Base-by-base conservation (phyloP, 805 yeast species). In the Vanderwaltozyma tropicalis region DNA sequence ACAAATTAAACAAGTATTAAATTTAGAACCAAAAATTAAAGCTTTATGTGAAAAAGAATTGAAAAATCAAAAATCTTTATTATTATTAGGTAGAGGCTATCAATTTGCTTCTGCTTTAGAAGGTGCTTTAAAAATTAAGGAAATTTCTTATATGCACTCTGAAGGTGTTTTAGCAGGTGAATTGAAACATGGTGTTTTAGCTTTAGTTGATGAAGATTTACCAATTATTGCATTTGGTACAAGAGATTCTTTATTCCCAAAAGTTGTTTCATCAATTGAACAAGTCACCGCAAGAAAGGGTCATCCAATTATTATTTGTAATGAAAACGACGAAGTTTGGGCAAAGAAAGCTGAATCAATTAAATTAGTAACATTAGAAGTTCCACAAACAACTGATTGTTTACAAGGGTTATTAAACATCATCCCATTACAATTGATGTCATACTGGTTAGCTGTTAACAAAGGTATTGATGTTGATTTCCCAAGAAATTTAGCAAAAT, bases 161-260 rank as follows among this genome's bases (percentile, higher is more conserved):
- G 99, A 92, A 68, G 99, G 98, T 69, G 95, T 92, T 38, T 77
- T 92, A 48, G 98, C 99, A 17, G 99, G 98, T 62, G 99, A 92
- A 67, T 77, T 92, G 66, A 92, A 92, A 64, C 99, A 92, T 60
- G 99, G 99, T 66, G 95, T 86, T 24, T 74, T 92, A 55, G 99
- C 99, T 7, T 72, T 92, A 42, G 96, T 92, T 42, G 99, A 92
- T 64, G 94, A 83, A 51, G 71, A 80, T 45, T 69, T 92, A 58
- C 99, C 99, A 43, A 85, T 92, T 49, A 81, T 92, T 63, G 95
- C 94, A 3, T 78, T 92, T 60, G 97, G 96, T 37, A 89, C 99
- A 5, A 77, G 94, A 58, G 99, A 92, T 66, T 83, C 96, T 13
- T 74, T 92, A 51, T 87, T 89, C 72, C 95, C 97, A 44, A 88